Evolutionary conservation across 2,329 filamentous ascomycete species (phyloP), one percentile per base, ranked within the genome.

Genomic region (Talaromyces sp.): DNA sequence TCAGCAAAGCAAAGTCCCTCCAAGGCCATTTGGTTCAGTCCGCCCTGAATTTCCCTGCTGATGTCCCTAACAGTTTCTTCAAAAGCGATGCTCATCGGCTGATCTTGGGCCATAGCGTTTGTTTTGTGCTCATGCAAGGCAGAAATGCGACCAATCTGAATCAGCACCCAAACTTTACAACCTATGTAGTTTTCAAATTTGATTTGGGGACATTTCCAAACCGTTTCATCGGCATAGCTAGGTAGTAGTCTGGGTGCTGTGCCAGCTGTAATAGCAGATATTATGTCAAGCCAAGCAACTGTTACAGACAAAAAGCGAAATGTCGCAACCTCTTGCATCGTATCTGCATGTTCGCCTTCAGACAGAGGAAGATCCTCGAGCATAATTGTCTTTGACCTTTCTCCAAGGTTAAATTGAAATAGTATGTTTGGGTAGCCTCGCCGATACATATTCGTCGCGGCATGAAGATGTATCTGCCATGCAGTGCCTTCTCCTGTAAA

Each of bases 381-480:
- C 16, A 52, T 33, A 18, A 34, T 23, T 7, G 28, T 40, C 31
- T 34, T 33, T 27, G 44, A 18, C 28, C 44, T 33, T n/a, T 58
- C 30, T 16, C 31, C 23, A 18, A 58, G 8, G 16, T 16, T 14
- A 8, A 34, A 58, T 7, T 34, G 4, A 7, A 36, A 14, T 31
- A 52, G 16, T 9, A n/a, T 28, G 5, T 58, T 30, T 28, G 18
- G 18, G 30, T 14, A 58, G 28, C 47, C 23, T 58, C 44, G 42
- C 4, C 50, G 44, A 18, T 36, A 34, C 30, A 51, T 14, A 30
- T 51, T 58, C 16, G 56, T 58, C 36, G 56, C 56, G 16, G 56
- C 56, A 16, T 33, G 44, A 14, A 58, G 44, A 52, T 58, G 56
- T 33, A 58, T 58, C 28, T 52, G 44, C 56, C 56, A 58, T 52